Evolutionary conservation across 352 stramenopile genomes (phyloP).

Genomic region (Pythium grandisporangium): DNA sequence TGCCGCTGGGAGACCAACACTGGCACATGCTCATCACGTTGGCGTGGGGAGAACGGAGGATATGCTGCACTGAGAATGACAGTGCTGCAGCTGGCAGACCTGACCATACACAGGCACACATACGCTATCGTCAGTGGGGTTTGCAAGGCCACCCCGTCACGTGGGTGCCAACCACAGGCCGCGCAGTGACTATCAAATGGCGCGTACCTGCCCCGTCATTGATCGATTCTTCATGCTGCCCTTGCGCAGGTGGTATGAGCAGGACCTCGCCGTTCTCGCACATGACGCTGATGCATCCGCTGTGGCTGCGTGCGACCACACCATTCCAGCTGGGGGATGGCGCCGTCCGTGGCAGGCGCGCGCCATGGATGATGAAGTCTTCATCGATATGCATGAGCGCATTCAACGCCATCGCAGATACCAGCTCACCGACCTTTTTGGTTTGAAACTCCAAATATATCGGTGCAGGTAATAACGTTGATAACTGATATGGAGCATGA

Average conservation of each 20-base stretch:
- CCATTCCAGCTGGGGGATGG: slow-evolving; percentile 58
- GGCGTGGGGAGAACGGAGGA: slow-evolving; percentile 13
- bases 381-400: slow-evolving; percentile 4
- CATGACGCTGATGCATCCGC: slow-evolving; percentile 32
- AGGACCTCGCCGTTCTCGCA: slow-evolving; percentile 38
- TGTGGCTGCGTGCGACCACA: slow-evolving; percentile 9
- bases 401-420: not conserved
- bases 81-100: not conserved
- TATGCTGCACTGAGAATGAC: slow-evolving; percentile 17
- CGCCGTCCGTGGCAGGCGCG: slow-evolving; percentile 26
- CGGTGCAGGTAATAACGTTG: not conserved
- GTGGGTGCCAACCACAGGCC: too few species aligned
- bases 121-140: slow-evolving; percentile 1
- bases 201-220: not conserved
- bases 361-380: slow-evolving; percentile 25
- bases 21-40: slow-evolving; percentile 33
- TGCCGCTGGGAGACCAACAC: slow-evolving; percentile 29
- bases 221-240: not conserved
- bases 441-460: not conserved
- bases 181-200: too few species aligned
- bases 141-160: too few species aligned
- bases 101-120: slow-evolving; percentile 1
- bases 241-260: slow-evolving; percentile 18
- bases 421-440: not conserved
- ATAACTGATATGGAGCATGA: not conserved